phyloP scores from a whole-genome alignment of 129 eudicot species.

The Silybum marianum region DNA sequence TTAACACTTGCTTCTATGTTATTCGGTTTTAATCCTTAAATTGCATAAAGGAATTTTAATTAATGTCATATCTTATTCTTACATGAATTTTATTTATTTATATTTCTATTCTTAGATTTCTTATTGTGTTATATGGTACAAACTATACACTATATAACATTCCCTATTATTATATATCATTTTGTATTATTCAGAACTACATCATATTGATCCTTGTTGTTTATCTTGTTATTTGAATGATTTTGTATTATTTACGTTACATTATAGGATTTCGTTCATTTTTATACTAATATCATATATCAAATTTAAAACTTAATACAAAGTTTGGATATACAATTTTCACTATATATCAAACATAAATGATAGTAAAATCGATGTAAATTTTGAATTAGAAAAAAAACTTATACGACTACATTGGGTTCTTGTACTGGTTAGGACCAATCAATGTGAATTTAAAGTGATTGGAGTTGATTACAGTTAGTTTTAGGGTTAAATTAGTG shows the following conservation, averaged over 20 bases:
- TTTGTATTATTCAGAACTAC: too few relatives aligned
- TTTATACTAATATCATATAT: too few relatives aligned
- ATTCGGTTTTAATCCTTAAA: constrained; percentile 26
- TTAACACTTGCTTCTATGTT: constrained; percentile 26
- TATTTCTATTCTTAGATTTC: too few relatives aligned
- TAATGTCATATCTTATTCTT: neutral
- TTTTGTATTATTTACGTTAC: neutral
- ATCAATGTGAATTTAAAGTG: neutral
- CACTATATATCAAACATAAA: too few relatives aligned
- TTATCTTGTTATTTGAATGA: too few relatives aligned
- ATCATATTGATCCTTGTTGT: neutral
- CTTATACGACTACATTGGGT: neutral
- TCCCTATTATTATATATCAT: neutral
- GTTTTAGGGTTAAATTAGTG: too few relatives aligned
- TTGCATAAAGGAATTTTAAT: neutral
- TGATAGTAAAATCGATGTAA: neutral
- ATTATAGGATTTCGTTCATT: neutral
- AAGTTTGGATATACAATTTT: neutral
- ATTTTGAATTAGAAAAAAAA: too few relatives aligned
- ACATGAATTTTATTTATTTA: neutral
- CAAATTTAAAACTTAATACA: neutral
- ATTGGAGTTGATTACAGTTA: neutral
- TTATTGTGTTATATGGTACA: too few relatives aligned
- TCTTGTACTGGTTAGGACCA: neutral
- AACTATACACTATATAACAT: neutral